Conservation (phyloP, 225 moss, liverwort and hornwort genomes). For the Pseudoscleropodium purum region DNA sequence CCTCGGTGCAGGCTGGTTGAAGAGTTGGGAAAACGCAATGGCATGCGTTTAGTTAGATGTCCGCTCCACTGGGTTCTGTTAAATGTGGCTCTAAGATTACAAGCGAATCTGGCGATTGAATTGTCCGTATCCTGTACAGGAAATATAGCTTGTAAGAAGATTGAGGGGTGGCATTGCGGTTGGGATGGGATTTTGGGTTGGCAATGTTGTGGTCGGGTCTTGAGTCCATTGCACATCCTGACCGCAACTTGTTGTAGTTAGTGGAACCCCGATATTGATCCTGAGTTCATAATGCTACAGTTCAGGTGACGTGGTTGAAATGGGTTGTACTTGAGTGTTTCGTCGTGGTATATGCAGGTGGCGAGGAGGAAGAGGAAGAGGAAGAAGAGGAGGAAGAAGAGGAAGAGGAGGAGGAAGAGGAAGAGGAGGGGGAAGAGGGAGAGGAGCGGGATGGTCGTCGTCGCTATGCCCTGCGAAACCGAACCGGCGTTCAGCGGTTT, state of each 20-base stretch:
- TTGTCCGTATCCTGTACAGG: not conserved
- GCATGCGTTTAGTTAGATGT: not conserved
- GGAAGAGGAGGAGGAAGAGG: constrained; percentile 33
- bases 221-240: not conserved
- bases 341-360: constrained; percentile 14
- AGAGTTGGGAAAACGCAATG: not conserved
- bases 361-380: constrained; percentile 29
- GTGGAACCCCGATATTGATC: not conserved
- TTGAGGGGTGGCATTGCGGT: not conserved
- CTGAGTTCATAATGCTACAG: not conserved
- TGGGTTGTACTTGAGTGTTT: not conserved
- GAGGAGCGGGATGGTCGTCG: constrained; percentile 67
- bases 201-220: not conserved
- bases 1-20: not conserved
- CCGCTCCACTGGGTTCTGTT: not conserved
- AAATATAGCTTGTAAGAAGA: not conserved
- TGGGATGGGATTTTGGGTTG: not conserved
- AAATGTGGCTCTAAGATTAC: not conserved
- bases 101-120: not conserved
- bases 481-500: constrained; percentile 73
- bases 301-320: not conserved
- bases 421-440: constrained; percentile 46
- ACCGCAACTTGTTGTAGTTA: not conserved
- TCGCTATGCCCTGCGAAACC: constrained; percentile 71
- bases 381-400: constrained; percentile 46